Base-by-base conservation (phyloP, 805 yeast genomes). In the Ogataea ganodermae region DNA sequence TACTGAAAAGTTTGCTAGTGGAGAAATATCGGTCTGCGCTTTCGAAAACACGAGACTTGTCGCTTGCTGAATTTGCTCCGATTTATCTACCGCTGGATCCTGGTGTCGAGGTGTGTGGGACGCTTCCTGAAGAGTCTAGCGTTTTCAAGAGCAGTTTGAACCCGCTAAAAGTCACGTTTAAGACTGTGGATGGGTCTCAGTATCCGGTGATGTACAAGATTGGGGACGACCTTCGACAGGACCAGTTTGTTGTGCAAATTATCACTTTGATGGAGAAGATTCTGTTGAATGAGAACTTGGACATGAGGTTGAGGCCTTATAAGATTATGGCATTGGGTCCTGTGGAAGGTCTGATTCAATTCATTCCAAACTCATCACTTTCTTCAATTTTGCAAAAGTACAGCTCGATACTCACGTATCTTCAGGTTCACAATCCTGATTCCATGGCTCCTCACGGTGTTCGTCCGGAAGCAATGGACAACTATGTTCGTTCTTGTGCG, bases 141-240 rank as follows among this genome's bases (percentile, higher is more conserved):
- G 97, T 94, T 4, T 94, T 94, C 71, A 95, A 94, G 64, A 85
- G 96, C 51, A 87, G 96, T 21, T 72, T 94, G 60, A 83, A 92
- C 6, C 99, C 99, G 1, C 71, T 94, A 45, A 89, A 90, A 61
- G 76, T 94, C 37, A 79, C 89, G 0, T 84, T 94, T 63, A 82
- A 78, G 56, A 84, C 94, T 1, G 63, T 69, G 2, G 67, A 68
- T 8, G 79, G 76, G 2, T 67, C 63, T 0, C 71, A 68, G 44
- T 94, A 89, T 64, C 82, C 95, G 5, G 70, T 94, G 30, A 92
- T 94, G 86, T 92, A 89, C 69, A 94, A 94, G 66, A 86, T 87
- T 42, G 99, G 99, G 12, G 99, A 87, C 65, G 99, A 94, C 63
- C 73, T 94, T 42, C 74, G 98, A 50, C 99, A 94, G 66, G 99